phyloP scores from a whole-genome alignment of 2,329 filamentous ascomycete genomes.

The Cercospora citrullina region DNA sequence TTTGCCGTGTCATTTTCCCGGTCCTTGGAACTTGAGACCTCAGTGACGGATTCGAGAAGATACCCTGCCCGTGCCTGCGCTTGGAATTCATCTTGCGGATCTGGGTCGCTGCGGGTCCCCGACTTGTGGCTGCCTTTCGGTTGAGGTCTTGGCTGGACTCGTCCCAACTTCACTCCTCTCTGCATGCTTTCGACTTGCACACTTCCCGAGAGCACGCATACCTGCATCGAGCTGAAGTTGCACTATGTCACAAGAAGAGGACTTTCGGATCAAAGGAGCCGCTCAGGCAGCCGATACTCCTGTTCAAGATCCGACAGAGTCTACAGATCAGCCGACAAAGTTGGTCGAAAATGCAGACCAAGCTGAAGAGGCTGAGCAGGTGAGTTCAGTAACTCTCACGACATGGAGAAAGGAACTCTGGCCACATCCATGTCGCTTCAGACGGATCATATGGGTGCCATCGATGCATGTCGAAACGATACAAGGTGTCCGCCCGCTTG shows the following conservation, averaged over 20 bases:
- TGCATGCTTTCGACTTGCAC: background rate
- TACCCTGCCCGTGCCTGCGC: background rate
- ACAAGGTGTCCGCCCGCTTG: background rate
- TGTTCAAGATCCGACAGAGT: constrained; percentile 10
- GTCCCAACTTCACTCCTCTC: constrained; percentile 15
- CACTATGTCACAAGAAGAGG: constrained; percentile 28
- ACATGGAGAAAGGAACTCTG: background rate
- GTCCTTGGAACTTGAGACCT: background rate
- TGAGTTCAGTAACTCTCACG: constrained; percentile 21
- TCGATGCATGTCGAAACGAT: background rate
- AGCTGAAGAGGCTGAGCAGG: constrained; percentile 24
- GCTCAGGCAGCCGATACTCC: constrained; percentile 17
- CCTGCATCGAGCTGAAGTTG: background rate
- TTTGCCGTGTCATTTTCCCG: background rate
- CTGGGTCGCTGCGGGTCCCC: background rate
- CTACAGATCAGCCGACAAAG: constrained; percentile 20
- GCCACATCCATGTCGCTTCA: background rate
- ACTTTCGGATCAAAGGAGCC: constrained; percentile 30
- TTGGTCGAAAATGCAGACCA: constrained; percentile 15
- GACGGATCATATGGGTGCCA: background rate
- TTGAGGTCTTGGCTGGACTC: constrained; percentile 10
- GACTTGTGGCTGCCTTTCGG: constrained; percentile 14
- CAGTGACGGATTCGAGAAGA: background rate
- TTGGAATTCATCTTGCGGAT: background rate
- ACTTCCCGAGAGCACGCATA: background rate